These are phyloP conservation scores for Acacia concinna DNA, from an alignment of 331 rosid genomes.

Conservation along the genomic window DNA sequence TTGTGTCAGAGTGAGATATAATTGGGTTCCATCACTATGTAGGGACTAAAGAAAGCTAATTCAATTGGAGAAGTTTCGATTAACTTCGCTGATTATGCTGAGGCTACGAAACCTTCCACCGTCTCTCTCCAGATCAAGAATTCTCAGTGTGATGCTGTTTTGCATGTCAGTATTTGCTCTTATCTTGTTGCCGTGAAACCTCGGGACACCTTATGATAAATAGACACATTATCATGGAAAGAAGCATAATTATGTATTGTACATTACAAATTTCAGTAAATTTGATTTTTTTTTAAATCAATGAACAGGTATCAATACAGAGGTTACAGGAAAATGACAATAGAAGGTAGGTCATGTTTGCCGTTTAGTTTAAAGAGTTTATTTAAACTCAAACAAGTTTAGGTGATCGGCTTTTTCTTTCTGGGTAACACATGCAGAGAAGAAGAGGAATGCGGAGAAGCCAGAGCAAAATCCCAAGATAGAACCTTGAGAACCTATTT, in stretches of 20 bases:
- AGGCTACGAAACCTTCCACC: conserved; percentile 65
- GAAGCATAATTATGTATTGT: neutral
- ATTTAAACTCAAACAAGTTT: conserved; percentile 27
- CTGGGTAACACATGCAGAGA: conserved; percentile 58
- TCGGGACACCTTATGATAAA: neutral
- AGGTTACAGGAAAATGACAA: conserved; percentile 64
- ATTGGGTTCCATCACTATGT: conserved; percentile 36
- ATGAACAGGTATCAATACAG: conserved; percentile 71
- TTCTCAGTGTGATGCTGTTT: conserved; percentile 68
- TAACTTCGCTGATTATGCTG: conserved; percentile 80
- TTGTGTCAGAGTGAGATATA: conserved; percentile 32
- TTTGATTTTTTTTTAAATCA: conserved; percentile 30
- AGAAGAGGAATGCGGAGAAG: conserved; percentile 63
- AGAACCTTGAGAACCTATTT: conserved; percentile 72
- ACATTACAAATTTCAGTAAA: conserved; percentile 16
- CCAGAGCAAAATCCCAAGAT: conserved; percentile 44
- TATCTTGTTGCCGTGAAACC: conserved; percentile 22
- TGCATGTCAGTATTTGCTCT: conserved; percentile 71
- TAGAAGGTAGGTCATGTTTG: conserved; percentile 52
- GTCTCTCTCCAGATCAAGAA: conserved; percentile 83
- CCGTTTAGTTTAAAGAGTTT: conserved; percentile 28
- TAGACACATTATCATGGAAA: neutral
- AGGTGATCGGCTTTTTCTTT: conserved; percentile 32
- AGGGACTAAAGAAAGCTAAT: conserved; percentile 69
- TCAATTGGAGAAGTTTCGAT: conserved; percentile 71